Evolutionary conservation across 148 eudicot genomes (phyloP).

Genomic region (Beta vulgaris): DNA sequence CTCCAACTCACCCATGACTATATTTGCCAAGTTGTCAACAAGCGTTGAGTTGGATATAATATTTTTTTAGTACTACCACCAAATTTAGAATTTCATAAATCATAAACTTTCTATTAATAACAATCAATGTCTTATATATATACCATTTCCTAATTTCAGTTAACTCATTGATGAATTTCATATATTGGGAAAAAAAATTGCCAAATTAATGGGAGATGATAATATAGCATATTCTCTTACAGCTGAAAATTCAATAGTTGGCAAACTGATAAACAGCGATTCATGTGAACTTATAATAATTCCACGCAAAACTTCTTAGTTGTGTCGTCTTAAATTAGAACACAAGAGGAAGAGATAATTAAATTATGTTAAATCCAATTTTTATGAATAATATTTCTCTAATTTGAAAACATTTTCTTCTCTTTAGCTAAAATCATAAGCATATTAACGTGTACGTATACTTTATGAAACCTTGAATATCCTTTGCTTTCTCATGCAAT

Average conservation of each 20-base stretch:
- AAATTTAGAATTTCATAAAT: too few species aligned
- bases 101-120: too few species aligned
- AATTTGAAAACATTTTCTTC: not conserved
- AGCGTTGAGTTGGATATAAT: too few species aligned
- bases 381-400: too few species aligned
- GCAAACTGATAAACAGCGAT: constrained; percentile 1
- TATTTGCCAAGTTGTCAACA: too few species aligned
- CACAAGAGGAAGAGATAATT: too few species aligned
- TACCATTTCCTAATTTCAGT: too few species aligned
- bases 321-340: not conserved
- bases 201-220: not conserved
- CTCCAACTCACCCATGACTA: too few species aligned
- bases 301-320: constrained; percentile 7
- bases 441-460: constrained; percentile 22
- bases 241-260: not conserved
- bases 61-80: too few species aligned
- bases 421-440: not conserved
- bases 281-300: too few species aligned
- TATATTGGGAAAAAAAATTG: not conserved
- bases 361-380: too few species aligned
- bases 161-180: not conserved
- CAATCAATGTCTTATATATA: too few species aligned
- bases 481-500: constrained; percentile 27
- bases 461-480: constrained; percentile 24
- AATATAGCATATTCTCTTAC: constrained; percentile 2